phyloP scores from a whole-genome alignment of 768 basidiomycete genomes.

The Hypsizygus marmoreus region DNA sequence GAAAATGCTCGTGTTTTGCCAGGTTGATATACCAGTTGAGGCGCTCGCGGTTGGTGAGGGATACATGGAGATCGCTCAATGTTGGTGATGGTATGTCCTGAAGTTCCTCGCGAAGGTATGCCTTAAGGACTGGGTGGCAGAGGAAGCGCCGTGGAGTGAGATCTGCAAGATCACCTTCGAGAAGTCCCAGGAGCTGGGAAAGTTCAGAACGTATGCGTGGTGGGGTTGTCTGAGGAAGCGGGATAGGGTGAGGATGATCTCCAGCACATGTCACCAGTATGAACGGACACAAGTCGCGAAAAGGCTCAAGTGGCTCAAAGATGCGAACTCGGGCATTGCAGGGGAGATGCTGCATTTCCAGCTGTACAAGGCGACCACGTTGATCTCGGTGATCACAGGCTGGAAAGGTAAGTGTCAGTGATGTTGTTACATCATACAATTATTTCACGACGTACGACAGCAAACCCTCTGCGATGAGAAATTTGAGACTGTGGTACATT shows the following conservation, averaged over 20 bases:
- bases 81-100: neutral
- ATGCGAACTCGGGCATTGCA: neutral
- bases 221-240: constrained; percentile 20
- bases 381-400: neutral
- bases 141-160: neutral
- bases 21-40: neutral
- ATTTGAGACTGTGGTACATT: too few species aligned
- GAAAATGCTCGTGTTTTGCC: neutral
- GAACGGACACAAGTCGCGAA: constrained; percentile 7
- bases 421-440: neutral
- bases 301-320: neutral
- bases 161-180: neutral
- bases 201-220: constrained; percentile 2
- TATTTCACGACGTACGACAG: constrained; percentile 18
- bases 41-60: neutral
- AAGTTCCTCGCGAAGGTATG: neutral
- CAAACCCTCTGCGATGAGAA: constrained; percentile 11
- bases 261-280: constrained; percentile 15
- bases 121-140: neutral
- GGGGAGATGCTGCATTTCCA: neutral
- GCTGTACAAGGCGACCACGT: neutral
- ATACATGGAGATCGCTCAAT: neutral
- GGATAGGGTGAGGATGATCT: constrained; percentile 23
- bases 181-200: neutral
- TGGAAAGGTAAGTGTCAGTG: neutral